Evolutionary conservation across 129 eudicot genomes (phyloP), one percentile per base, ranked within the genome.

Genomic region (Glebionis coronaria): DNA sequence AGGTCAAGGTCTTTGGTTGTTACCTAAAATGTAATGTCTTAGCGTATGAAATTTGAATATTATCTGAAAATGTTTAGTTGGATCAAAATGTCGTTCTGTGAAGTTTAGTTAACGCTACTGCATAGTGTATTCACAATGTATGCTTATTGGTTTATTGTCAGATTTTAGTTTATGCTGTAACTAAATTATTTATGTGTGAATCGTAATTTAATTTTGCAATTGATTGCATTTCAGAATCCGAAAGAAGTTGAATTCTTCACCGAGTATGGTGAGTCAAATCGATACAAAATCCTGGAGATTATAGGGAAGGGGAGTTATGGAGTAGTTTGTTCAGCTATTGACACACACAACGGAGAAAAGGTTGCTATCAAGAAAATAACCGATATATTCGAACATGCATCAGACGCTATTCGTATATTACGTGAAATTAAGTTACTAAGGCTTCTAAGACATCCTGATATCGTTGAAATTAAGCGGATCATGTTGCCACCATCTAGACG

Each of bases 221-320:
- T 2, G 42, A 52, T 75, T 44, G 12, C 49, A 44, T 16, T 82
- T 68, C 83, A 91, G 98, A 81, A 64, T 56, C 68, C 82, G 6
- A 91, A 88, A 77, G 98, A 91, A 69, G 60, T 82, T 20, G 98
- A 91, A 15, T 85, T 91, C 80, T 91, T 91, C 63, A 85, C 96
- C 1, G 96, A 85, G 69, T 85, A 88, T 67, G 98, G 95, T 18
- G 98, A 88, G 12, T 85, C 96, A 40, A 88, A 91, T 45, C 74
- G 98, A 56, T 91, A 91, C 85, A 88, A 88, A 78, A 91, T 91
- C 69, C 65, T 88, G 80, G 98, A 91, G 79, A 84, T 91, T 59
- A 80, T 88, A 69, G 98, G 98, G 56, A 91, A 87, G 80, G 97
- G 96, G 56, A 91, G 97, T 77, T 91, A 91, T 68, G 97, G 97